Conservation (phyloP, 768 basidiomycete genomes). For the Chlorophyllum brunneum region DNA sequence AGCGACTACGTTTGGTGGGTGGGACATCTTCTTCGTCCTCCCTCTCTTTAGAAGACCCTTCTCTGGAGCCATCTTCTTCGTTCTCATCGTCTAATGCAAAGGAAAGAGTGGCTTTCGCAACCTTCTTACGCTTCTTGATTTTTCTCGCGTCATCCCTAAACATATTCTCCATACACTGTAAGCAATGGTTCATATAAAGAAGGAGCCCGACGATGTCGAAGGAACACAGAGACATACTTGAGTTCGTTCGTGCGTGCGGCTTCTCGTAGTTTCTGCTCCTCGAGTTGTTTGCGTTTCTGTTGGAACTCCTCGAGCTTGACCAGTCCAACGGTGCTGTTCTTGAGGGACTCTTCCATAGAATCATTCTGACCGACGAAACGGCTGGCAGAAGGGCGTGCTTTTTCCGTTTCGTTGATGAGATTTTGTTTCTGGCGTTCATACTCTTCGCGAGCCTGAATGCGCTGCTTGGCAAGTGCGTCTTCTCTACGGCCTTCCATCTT, state of each 20-base stretch:
- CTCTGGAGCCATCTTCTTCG: slow-evolving; percentile 26
- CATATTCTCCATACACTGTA: slow-evolving; percentile 74
- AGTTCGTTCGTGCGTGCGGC: slow-evolving; percentile 81
- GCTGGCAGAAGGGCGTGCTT: slow-evolving; percentile 79
- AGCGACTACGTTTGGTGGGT: slow-evolving; percentile 66
- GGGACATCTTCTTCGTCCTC: slow-evolving; percentile 44
- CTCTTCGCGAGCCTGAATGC: slow-evolving; percentile 74
- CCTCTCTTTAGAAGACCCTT: slow-evolving; percentile 30
- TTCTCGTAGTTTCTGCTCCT: slow-evolving; percentile 88
- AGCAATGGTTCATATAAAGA: slow-evolving; percentile 42
- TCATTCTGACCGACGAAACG: slow-evolving; percentile 95
- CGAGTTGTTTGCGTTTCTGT: slow-evolving; percentile 80
- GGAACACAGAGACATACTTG: slow-evolving; percentile 61
- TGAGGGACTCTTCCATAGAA: slow-evolving; percentile 90
- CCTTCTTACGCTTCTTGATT: slow-evolving; percentile 90
- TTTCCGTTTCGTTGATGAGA: slow-evolving; percentile 87
- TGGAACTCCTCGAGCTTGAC: slow-evolving; percentile 92
- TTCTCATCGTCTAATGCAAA: slow-evolving; percentile 86
- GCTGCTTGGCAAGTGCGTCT: slow-evolving; percentile 81
- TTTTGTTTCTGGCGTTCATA: slow-evolving; percentile 78
- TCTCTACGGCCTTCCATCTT: slow-evolving; percentile 84
- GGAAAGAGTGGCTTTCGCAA: slow-evolving; percentile 82
- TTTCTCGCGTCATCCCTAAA: slow-evolving; percentile 87
- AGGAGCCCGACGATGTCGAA: slow-evolving; percentile 12
- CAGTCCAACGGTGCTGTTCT: slow-evolving; percentile 87